Base-by-base conservation (phyloP, 2,329 filamentous ascomycete genomes). In the Beauveria sp. region DNA sequence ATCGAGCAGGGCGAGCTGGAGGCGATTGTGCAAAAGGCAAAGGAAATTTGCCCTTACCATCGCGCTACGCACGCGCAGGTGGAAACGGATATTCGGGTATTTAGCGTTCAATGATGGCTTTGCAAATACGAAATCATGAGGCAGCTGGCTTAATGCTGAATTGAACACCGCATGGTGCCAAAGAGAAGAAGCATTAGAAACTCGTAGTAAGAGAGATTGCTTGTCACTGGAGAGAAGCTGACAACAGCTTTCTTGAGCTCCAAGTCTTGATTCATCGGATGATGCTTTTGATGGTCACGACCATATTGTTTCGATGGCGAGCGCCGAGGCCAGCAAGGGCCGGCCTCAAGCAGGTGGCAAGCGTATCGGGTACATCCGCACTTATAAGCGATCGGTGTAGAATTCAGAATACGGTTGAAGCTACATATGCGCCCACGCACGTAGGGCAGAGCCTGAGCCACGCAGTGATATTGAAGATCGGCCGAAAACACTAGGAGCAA, bases 11-110 rank as follows among this genome's bases (percentile, higher is more conserved):
- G 5, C 9, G 34, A 58, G 9, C 45, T 58, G 9, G 55, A 58
- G 22, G 34, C 22, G 22, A 18, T 58, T 3, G 55, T 58, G 45
- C 20, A 58, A 18, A 50, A 22, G 34, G 55, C 55, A 18, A 42
- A n/a, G 22, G 55, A 58, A 8, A 58, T 58, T 18, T 58, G 55
- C 34, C 55, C 55, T 2, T 58, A 58, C 20, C 45, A 58, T 16
- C 45, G 55, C 20, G 46, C 55, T 0, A 58, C 45, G 3, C 55
- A 50, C 22, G 34, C 30, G 16, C 45, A 40, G 20, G 55, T 58
- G 1, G 55, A 58, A 7, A 58, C 55, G 24, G 20, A 58, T 6
- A 58, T 58, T 18, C 16, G 42, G 20, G 55, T 49, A 7, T n/a
- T 50, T 26, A 58, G 55, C 20, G 46, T 42, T 5, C 24, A 58